Conservation (phyloP, 2,329 filamentous ascomycete genomes). For the Xylariales sp. region DNA sequence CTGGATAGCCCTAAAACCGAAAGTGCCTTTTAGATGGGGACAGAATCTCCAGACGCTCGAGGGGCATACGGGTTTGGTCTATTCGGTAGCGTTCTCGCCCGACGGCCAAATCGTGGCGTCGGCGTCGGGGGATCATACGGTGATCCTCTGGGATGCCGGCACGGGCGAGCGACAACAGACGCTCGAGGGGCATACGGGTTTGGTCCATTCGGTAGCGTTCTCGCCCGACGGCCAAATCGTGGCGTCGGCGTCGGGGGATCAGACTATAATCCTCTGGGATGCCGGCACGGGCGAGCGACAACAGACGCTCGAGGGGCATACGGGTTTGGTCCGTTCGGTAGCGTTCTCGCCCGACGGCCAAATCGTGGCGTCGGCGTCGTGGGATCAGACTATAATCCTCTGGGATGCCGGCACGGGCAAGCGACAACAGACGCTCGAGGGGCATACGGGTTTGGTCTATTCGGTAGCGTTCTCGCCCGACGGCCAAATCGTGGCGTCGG, state of each 20-base stretch:
- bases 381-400: constrained; percentile 12
- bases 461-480: constrained; percentile 14
- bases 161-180: constrained; percentile 10
- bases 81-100: constrained; percentile 15
- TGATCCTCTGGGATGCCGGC: constrained; percentile 13
- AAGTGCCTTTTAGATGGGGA: too few relatives aligned
- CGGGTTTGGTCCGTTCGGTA: neutral
- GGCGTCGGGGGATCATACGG: constrained; percentile 7
- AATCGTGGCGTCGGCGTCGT: constrained; percentile 12
- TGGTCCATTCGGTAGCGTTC: constrained; percentile 12
- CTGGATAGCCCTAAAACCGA: constrained; percentile 14
- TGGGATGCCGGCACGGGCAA: constrained; percentile 11
- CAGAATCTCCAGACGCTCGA: constrained; percentile 14
- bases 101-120: neutral
- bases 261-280: neutral
- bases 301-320: neutral
- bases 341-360: neutral
- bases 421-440: constrained; percentile 12
- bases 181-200: constrained; percentile 13
- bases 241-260: neutral
- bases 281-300: too few relatives aligned
- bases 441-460: constrained; percentile 8
- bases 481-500: neutral
- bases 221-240: constrained; percentile 8
- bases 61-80: constrained; percentile 9